Evolutionary conservation across 2,329 filamentous ascomycete genomes (phyloP), one percentile per base, ranked within the genome.

Genomic region (Mariannaea elegans): DNA sequence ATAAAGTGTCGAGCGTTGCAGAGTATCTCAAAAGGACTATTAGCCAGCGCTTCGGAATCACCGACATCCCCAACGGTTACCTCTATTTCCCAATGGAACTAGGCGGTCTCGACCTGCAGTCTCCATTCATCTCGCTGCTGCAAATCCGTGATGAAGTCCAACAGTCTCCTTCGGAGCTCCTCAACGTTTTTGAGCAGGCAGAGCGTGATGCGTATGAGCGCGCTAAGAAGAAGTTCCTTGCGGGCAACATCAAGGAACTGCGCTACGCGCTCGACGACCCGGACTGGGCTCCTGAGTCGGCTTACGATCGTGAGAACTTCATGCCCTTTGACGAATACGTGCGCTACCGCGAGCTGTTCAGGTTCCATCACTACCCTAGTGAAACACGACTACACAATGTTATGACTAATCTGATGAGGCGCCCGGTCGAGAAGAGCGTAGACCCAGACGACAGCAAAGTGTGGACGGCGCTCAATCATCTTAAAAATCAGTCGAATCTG

Each of bases 21-120:
- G 80, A 82, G n/a, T 81, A 87, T 62, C 78, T 90, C 2, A 84
- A 86, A 49, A 73, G 76, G 13, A 76, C 78, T 7, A 83, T 90
- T 10, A 66, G 75, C 4, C 69, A 80, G 8, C 82, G 84, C 0
- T 90, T 90, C 61, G 74, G 75, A 2, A 75, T 81, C 27, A 61
- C 63, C 1, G 63, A 81, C 21, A 69, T 84, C 12, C 78, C 80
- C 3, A 78, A 81, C 56, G 78, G 80, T 6, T 83, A 78, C 51
- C 74, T 83, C 44, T 81, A 80, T 63, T 81, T 81, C 63, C 81
- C 81, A 0, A 68, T 77, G 44, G 73, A 78, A 41, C 71, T 82
- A 8, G 80, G 81, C 12, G 81, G 81, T 0, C 75, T 84, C 0
- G 80, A 79, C n/a, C 66, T 84, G 14, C 73, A 75, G 39, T 81